Evolutionary conservation across 495 filamentous ascomycete species (phyloP), one percentile per base, ranked within the genome.

Genomic region (Penicillium steckii): DNA sequence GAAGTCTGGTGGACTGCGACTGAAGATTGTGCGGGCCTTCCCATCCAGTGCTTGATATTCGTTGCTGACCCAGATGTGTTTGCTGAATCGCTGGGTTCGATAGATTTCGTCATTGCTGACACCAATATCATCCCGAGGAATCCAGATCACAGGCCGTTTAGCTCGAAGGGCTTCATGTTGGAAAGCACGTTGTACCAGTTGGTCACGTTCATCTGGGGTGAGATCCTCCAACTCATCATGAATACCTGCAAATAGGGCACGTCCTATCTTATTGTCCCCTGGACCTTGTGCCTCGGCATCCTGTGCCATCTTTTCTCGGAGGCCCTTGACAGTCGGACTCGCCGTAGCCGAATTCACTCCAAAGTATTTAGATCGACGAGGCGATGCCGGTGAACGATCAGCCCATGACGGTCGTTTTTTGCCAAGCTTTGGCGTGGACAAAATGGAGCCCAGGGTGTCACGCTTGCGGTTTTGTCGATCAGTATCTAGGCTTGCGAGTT

Each of bases 211-310:
- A 46, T 92, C 89, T 0, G 92, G 90, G 19, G 89, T 94, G 41
- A 98, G 77, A 71, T 97, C 94, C 66, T 97, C 94, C 44, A 98
- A 84, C 71, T 95, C 89, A 55, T 97, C 93, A 57, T 90, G 80
- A 63, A 91, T 88, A 40, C 88, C 88, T 21, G 87, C 83, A 71
- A 91, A 98, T 12, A 97, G 78, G 27, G 89, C 85, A 45, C 87
- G 84, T n/a, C 84, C 89, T 44, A 89, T 80, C 15, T 75, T 58
- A 21, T 74, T 67, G 5, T 70, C 75, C 21, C 63, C 49, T 8
- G 68, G 65, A 5, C 80, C 76, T 70, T 95, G 87, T 12, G 84
- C 79, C 72, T 95, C 88, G 18, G 87, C 55, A 56, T 87, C 84
- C 15, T 70, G 48, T 4, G 64, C 62, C 40, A 75, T 62, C 45